These are phyloP conservation scores for Colletotrichum filicis DNA, from an alignment of 2,329 filamentous ascomycete species.

Conservation along the genomic window DNA sequence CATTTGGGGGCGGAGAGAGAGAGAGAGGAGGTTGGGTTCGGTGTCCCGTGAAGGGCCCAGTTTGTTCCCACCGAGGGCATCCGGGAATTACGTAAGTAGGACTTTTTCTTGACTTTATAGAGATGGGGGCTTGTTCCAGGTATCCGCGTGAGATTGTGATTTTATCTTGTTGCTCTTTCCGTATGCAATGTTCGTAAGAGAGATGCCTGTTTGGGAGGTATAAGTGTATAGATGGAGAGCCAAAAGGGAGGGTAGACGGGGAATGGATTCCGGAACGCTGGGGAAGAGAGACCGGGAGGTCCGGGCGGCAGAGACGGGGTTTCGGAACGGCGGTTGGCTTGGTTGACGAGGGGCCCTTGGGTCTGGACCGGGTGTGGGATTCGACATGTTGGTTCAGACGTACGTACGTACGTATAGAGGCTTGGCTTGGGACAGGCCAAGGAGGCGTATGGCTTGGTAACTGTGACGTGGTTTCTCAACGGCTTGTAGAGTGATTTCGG, in stretches of 20 bases:
- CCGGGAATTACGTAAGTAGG: conserved; percentile 30
- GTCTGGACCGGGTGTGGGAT: no score
- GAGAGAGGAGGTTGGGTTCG: background rate
- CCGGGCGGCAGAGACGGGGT: background rate
- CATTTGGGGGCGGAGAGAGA: background rate
- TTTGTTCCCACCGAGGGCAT: conserved; percentile 5
- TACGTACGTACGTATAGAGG: no score
- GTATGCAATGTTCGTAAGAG: background rate
- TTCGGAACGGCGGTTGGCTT: background rate
- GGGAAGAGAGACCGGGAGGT: background rate
- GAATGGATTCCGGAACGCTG: background rate
- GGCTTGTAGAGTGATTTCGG: no score
- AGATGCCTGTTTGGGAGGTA: background rate
- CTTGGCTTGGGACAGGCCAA: no score
- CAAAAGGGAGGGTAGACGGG: background rate
- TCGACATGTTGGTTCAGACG: no score
- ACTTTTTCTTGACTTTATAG: background rate
- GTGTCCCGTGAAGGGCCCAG: background rate
- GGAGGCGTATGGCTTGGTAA: no score
- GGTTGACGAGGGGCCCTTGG: background rate
- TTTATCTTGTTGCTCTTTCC: background rate
- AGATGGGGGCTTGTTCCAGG: background rate
- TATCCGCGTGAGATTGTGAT: background rate
- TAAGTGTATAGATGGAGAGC: background rate
- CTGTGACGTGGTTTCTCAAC: no score